Evolutionary conservation across 352 stramenopile species (phyloP).

Genomic region (Phytopythium sindhum): DNA sequence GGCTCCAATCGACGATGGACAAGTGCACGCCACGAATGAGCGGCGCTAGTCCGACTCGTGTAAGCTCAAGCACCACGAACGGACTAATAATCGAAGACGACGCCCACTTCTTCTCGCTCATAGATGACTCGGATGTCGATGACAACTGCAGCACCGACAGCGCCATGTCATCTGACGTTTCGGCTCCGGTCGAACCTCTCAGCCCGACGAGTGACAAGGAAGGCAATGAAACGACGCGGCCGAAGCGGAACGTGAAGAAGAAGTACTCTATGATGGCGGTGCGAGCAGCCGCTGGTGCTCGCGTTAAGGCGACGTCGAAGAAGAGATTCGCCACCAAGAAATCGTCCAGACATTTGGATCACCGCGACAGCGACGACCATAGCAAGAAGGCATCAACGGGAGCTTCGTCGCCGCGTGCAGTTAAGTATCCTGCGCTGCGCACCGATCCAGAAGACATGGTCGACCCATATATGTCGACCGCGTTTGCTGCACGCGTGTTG

Average conservation of each 20-base stretch:
- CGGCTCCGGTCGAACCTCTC: constrained; percentile 9
- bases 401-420: constrained; percentile 13
- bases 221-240: constrained; percentile 11
- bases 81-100: constrained; percentile 3
- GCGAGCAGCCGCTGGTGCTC: constrained; percentile 55
- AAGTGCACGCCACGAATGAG: constrained; percentile 47
- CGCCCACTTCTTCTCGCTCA: background rate
- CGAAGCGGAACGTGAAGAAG: constrained; percentile 24
- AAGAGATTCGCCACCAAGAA: constrained; percentile 45
- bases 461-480: constrained; percentile 47
- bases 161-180: constrained; percentile 14
- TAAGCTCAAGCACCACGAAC: background rate
- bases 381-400: constrained; percentile 11
- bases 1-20: constrained; percentile 56
- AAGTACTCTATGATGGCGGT: constrained; percentile 61
- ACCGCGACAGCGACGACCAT: constrained; percentile 33
- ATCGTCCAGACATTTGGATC: constrained; percentile 33
- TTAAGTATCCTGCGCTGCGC: constrained; percentile 72
- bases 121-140: constrained; percentile 17
- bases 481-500: constrained; percentile 55
- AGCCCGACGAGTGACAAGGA: constrained; percentile 16
- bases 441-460: constrained; percentile 54
- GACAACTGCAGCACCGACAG: constrained; percentile 23
- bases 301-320: constrained; percentile 42
- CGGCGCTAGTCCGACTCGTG: background rate